phyloP scores from a whole-genome alignment of 257 asterid species.

The Solanum dulcamara region DNA sequence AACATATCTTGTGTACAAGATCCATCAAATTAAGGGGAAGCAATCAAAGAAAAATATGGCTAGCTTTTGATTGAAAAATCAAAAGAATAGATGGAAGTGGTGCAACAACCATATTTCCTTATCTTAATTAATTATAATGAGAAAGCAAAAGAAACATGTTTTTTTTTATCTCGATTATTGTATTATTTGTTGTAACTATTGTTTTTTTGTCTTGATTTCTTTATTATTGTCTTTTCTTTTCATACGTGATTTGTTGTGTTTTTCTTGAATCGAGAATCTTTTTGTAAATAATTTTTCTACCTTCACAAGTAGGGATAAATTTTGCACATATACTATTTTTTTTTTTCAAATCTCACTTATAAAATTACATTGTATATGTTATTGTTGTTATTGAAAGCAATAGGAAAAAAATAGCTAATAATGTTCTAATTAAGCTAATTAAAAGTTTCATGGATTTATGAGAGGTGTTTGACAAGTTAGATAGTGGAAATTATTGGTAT shows the following conservation, averaged over 20 bases:
- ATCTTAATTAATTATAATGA: background rate
- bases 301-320: too few relatives aligned
- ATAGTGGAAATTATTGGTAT: background rate
- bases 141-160: background rate
- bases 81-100: background rate
- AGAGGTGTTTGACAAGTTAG: background rate
- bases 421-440: background rate
- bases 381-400: background rate
- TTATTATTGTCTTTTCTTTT: background rate
- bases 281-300: too few relatives aligned
- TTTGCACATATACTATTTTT: background rate
- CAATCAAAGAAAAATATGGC: background rate
- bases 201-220: background rate
- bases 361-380: background rate
- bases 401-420: background rate
- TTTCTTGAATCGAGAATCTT: background rate
- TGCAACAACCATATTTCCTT: background rate
- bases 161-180: background rate
- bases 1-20: background rate
- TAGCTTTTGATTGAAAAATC: background rate
- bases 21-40: background rate
- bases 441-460: background rate
- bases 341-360: background rate
- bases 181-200: background rate
- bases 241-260: background rate